A percentile compares a stretch with the other conserved stretches of the same genome.
Evolutionary conservation across 2,329 filamentous ascomycete species (phyloP).

Genomic region (Fusarium floridanum): DNA sequence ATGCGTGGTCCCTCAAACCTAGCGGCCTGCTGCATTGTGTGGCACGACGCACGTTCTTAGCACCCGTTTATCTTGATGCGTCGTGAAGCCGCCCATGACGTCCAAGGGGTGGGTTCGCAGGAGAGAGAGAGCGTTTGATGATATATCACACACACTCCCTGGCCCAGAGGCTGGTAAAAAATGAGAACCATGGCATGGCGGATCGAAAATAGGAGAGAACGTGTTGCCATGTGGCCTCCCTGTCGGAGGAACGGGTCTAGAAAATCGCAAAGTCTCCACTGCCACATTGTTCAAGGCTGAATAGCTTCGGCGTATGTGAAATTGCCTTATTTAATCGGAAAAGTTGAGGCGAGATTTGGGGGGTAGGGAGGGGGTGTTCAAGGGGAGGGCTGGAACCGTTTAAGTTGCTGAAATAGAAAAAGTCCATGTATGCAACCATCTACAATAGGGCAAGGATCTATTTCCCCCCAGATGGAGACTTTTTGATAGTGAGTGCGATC

Average conservation of each 20-base stretch:
- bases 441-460: conserved; percentile 22
- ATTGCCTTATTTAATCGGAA: conserved; percentile 45
- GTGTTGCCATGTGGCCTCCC: conserved; percentile 45
- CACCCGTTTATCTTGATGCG: not conserved
- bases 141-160: conserved; percentile 1
- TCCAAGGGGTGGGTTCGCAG: not conserved
- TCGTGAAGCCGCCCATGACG: not conserved
- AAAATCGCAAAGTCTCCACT: conserved; percentile 30
- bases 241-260: conserved; percentile 25
- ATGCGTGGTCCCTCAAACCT: not conserved
- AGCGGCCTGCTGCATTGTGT: not conserved
- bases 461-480: not conserved
- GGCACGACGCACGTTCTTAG: not conserved
- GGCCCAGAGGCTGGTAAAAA: conserved; percentile 1
- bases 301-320: conserved; percentile 36
- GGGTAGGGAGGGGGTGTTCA: not conserved
- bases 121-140: not conserved
- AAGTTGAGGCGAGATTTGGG: conserved; percentile 37
- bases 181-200: not conserved
- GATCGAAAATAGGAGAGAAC: conserved; percentile 35
- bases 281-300: conserved; percentile 1
- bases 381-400: conserved; percentile 7
- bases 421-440: not conserved
- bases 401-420: not conserved
- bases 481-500: not conserved